Base-by-base conservation (phyloP, 352 stramenopile species). In the Elongisporangium undulatum region DNA sequence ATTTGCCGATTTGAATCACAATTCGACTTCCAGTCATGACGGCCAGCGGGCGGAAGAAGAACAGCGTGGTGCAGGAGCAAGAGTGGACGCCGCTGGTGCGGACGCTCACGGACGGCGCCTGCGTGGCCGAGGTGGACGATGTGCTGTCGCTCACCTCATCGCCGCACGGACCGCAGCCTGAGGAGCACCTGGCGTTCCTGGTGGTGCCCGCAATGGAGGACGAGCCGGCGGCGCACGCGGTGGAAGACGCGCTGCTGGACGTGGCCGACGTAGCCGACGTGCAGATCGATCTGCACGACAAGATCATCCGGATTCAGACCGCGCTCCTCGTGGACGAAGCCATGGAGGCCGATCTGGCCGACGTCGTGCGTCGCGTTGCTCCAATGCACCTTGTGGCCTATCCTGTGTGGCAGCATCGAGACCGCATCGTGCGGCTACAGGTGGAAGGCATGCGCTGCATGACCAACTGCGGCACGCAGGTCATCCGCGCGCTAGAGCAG, bases 381-480 rank as follows among this genome's bases (percentile, higher is more conserved):
- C 64, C 76, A 2, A 49, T 61, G 2, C 60, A 75, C n/a, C 61
- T 92, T 21, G 63, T 85, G 4, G 85, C 81, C 22, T 94, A 90
- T 56, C 85, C 85, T 1, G 82, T 94, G 62, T 94, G 85, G 85
- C 80, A 92, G 56, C 81, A 92, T 56, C 76, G 81, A 58, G 82
- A 94, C 51, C 85, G 85, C 55, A 87, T 92, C 45, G 82, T 94
- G 54, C 77, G 69, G 45, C 69, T 94, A 24, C 69, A 69, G 24
- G 79, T 96, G 51, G 75, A 92, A 15, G 87, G 87, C 19, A 95
- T 96, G 85, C 82, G 85, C 53, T 96, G 87, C 65, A 93, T 94
- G 81, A 93, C 76, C 22, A 95, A 93, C 66, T 96, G 87, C 56
- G 87, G 85, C 8, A 68, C 60, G 12, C 85, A 89, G 49, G 85